A percentile compares a stretch with the other conserved stretches of the same genome.
Evolutionary conservation across 2,329 filamentous ascomycete genomes (phyloP).

Genomic region (Ophiostoma tasmaniense): DNA sequence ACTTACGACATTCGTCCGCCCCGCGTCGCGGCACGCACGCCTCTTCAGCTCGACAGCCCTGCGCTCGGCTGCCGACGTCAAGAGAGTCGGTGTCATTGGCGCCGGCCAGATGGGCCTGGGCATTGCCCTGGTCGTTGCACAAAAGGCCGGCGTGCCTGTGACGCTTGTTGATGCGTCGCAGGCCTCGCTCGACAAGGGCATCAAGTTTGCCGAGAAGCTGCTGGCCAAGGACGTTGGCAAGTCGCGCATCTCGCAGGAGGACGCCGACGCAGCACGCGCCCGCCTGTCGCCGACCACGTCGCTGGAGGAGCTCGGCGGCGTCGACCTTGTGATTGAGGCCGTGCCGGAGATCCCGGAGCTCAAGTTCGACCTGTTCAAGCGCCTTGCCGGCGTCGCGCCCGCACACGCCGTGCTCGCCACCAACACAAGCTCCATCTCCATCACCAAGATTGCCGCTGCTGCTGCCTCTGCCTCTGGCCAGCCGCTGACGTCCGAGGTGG

Average conservation of each 20-base stretch:
- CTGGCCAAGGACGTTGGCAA: conserved; percentile 89
- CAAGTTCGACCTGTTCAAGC: conserved; percentile 79
- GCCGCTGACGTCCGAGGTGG: conserved; percentile 23
- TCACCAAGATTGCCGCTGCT: conserved; percentile 88
- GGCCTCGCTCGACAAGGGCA: conserved; percentile 75
- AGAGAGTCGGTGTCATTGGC: conserved; percentile 82
- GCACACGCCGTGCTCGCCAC: conserved; percentile 86
- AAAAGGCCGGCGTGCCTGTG: conserved; percentile 74
- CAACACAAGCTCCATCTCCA: conserved; percentile 97
- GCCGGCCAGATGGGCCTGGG: conserved; percentile 96
- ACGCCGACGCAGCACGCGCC: conserved; percentile 64
- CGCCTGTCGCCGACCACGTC: conserved; percentile 62
- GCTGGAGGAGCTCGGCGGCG: conserved; percentile 68
- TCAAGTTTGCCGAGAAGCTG: conserved; percentile 90
- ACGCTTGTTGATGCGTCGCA: conserved; percentile 78
- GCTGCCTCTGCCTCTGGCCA: conserved; percentile 40
- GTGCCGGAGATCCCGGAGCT: conserved; percentile 85
- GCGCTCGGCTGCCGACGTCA: conserved; percentile 58
- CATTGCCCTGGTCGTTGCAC: conserved; percentile 88
- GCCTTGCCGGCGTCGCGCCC: conserved; percentile 72
- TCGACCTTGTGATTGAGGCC: conserved; percentile 96
- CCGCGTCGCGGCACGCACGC: conserved; percentile 10
- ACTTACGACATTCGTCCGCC: conserved; percentile 11
- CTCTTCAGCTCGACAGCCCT: conserved; percentile 60
- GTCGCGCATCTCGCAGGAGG: conserved; percentile 70